These are phyloP conservation scores for Eucalyptus marginata DNA, from an alignment of 345 rosid genomes.

Conservation along the genomic window DNA sequence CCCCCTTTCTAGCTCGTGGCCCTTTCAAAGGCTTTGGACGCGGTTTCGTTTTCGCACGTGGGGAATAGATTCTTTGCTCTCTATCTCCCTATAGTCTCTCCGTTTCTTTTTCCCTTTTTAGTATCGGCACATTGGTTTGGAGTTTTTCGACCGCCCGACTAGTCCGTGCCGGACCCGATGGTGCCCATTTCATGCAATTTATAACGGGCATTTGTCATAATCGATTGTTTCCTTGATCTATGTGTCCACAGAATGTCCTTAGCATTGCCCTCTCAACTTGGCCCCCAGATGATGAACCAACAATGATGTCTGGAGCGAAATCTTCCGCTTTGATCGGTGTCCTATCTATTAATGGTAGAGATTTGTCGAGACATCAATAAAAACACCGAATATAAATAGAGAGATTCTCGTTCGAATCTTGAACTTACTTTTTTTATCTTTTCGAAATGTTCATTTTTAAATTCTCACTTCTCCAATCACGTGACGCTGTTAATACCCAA, in stretches of 20 bases:
- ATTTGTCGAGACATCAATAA: rapidly evolving
- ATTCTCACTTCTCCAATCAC: not conserved
- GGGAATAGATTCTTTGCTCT: not conserved
- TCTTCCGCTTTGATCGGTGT: rapidly evolving
- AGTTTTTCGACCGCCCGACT: not conserved
- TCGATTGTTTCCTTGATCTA: not conserved
- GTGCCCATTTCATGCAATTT: not conserved
- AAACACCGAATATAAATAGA: not conserved
- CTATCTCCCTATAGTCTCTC: not conserved
- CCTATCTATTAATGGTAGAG: not conserved
- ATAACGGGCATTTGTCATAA: not conserved
- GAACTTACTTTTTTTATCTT: not conserved
- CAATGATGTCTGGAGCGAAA: rapidly evolving
- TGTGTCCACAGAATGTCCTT: not conserved
- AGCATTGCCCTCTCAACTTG: not conserved
- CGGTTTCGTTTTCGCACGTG: not conserved
- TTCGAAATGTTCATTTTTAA: not conserved
- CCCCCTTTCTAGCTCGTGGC: not conserved
- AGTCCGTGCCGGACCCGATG: not conserved
- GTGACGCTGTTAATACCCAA: rapidly evolving
- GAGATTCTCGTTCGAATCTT: not conserved
- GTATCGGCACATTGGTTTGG: not conserved
- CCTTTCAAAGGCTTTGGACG: not conserved
- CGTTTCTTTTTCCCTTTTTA: not conserved
- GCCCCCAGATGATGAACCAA: not conserved